phyloP scores from a whole-genome alignment of 257 asterid genomes.

The Solanum gracilifrons region DNA sequence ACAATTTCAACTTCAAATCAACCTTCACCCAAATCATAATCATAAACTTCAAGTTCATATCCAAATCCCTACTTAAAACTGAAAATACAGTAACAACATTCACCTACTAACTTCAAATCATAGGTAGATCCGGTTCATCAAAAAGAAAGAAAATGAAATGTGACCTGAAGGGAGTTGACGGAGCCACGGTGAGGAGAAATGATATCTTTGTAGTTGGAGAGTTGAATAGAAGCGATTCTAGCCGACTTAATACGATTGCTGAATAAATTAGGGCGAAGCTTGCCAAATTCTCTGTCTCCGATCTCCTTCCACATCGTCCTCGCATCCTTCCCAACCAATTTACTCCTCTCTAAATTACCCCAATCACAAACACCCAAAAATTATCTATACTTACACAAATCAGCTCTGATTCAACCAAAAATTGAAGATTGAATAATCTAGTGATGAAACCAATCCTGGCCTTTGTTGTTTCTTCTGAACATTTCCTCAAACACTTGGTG shows the following conservation, averaged over 20 bases:
- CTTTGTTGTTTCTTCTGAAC: neutral
- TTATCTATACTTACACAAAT: neutral
- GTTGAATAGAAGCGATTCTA: slow-evolving; percentile 63
- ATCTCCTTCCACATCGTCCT: slow-evolving; percentile 99
- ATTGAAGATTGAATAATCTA: neutral
- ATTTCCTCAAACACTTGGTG: neutral
- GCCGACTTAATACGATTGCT: slow-evolving; percentile 40
- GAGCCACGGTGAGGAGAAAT: slow-evolving; percentile 88
- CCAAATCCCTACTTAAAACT: neutral
- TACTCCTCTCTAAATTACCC: neutral
- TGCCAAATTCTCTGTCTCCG: slow-evolving; percentile 85
- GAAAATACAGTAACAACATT: neutral
- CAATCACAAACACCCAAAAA: neutral
- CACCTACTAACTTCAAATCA: neutral
- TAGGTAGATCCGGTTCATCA: neutral
- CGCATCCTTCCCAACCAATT: slow-evolving; percentile 58
- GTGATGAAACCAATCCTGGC: neutral
- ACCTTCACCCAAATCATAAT: neutral
- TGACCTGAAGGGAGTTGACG: slow-evolving; percentile 84
- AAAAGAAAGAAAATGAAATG: neutral
- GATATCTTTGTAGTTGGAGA: slow-evolving; percentile 86
- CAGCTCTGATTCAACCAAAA: neutral
- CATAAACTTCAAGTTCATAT: neutral
- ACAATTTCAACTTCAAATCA: neutral
- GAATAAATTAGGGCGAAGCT: slow-evolving; percentile 77